These are phyloP conservation scores for Nemania diffusa DNA, from an alignment of 2,329 filamentous ascomycete species.

Conservation along the genomic window DNA sequence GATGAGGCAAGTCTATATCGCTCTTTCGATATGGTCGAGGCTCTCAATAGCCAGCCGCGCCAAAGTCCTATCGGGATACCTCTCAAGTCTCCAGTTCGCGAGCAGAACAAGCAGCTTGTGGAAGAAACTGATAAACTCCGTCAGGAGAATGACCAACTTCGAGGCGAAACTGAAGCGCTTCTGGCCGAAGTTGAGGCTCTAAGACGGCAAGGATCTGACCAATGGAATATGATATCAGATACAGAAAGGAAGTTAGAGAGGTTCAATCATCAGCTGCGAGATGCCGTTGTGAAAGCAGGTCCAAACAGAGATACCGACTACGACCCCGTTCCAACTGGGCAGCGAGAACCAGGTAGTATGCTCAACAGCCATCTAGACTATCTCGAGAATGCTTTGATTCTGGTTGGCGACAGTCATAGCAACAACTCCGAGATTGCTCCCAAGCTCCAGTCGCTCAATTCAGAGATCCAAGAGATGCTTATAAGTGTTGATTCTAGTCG, in stretches of 20 bases:
- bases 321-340: constrained; percentile 54
- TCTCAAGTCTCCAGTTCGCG: constrained; percentile 66
- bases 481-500: constrained; percentile 59
- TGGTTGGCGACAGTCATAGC: constrained; percentile 67
- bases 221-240: constrained; percentile 64
- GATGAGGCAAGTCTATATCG: constrained; percentile 81
- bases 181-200: constrained; percentile 52
- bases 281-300: constrained; percentile 72
- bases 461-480: constrained; percentile 70
- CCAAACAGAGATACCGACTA: constrained; percentile 63
- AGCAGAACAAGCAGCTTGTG: constrained; percentile 62
- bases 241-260: constrained; percentile 74
- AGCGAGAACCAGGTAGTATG: constrained; percentile 57
- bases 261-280: constrained; percentile 73
- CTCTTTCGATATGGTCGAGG: constrained; percentile 73
- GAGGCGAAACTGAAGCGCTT: constrained; percentile 50
- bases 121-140: constrained; percentile 59
- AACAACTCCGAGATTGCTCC: constrained; percentile 59
- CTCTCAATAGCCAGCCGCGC: constrained; percentile 47
- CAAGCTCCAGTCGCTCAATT: constrained; percentile 71
- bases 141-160: constrained; percentile 58
- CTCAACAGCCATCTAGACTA: constrained; percentile 73
- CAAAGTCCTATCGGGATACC: constrained; percentile 66
- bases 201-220: constrained; percentile 50
- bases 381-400: constrained; percentile 72